Evolutionary conservation across 116 monocot genomes (phyloP).

Genomic region (Papilionanthe hybrid): DNA sequence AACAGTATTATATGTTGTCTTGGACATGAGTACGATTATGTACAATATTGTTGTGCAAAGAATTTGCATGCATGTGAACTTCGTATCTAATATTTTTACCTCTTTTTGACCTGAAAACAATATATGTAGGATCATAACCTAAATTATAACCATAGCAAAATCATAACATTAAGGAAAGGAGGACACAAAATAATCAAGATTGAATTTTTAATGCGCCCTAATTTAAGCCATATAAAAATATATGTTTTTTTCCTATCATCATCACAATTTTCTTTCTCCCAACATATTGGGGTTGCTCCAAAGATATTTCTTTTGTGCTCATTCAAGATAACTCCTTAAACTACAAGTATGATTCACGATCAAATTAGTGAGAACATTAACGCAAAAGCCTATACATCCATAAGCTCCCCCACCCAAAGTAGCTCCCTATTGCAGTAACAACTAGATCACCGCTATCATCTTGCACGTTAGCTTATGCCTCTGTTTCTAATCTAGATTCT

Average conservation of each 20-base stretch:
- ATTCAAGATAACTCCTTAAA: not conserved
- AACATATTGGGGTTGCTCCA: not conserved
- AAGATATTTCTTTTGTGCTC: not conserved
- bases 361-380: slow-evolving; percentile 12
- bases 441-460: slow-evolving; percentile 45
- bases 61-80: too few species aligned
- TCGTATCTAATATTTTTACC: too few species aligned
- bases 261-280: not conserved
- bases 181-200: not conserved
- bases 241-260: slow-evolving; percentile 1
- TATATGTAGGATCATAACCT: not conserved
- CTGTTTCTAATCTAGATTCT: slow-evolving; percentile 77
- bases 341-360: not conserved
- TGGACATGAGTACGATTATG: too few species aligned
- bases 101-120: not conserved
- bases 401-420: slow-evolving; percentile 74
- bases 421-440: slow-evolving; percentile 63
- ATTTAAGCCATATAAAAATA: not conserved
- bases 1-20: too few species aligned
- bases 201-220: not conserved
- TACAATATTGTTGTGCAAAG: too few species aligned
- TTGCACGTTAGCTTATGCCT: slow-evolving; percentile 56
- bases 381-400: slow-evolving; percentile 90
- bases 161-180: not conserved
- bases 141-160: not conserved